Evolutionary conservation across 2,329 filamentous ascomycete genomes (phyloP).

Genomic region (Colletotrichum sp.): DNA sequence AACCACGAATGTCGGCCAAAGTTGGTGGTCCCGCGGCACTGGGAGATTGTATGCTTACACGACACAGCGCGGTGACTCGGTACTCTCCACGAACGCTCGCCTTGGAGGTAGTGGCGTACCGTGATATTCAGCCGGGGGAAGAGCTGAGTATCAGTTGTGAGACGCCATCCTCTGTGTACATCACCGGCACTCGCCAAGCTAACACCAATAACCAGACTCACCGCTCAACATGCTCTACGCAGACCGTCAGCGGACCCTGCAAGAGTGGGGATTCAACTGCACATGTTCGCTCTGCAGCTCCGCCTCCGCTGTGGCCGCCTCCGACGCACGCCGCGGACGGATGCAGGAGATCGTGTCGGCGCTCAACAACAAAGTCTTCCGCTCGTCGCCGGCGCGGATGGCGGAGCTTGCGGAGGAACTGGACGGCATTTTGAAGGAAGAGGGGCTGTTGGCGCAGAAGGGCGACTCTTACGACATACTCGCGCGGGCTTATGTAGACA

Average conservation of each 20-base stretch:
- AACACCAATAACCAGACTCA: constrained; percentile 23
- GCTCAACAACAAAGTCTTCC: constrained; percentile 3
- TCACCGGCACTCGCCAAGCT: not conserved
- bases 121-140: constrained; percentile 36
- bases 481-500: constrained; percentile 22
- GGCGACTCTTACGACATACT: constrained; percentile 28
- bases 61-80: constrained; percentile 32
- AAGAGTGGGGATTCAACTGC: constrained; percentile 32
- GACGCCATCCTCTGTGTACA: not conserved
- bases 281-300: constrained; percentile 28
- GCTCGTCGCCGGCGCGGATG: constrained; percentile 7
- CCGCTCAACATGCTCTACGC: constrained; percentile 28
- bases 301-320: constrained; percentile 14
- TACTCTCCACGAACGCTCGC: constrained; percentile 33
- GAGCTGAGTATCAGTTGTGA: constrained; percentile 41
- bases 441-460: constrained; percentile 26
- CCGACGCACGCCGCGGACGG: constrained; percentile 25
- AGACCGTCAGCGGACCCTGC: constrained; percentile 26
- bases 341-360: constrained; percentile 26
- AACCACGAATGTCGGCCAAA: constrained; percentile 42
- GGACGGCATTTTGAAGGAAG: constrained; percentile 22
- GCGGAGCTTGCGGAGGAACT: constrained; percentile 23
- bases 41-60: not conserved
- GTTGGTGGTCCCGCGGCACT: constrained; percentile 18
- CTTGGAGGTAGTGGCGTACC: constrained; percentile 36